Conservation (phyloP, 495 filamentous ascomycete genomes). For the Aspergillus bertholletiae region DNA sequence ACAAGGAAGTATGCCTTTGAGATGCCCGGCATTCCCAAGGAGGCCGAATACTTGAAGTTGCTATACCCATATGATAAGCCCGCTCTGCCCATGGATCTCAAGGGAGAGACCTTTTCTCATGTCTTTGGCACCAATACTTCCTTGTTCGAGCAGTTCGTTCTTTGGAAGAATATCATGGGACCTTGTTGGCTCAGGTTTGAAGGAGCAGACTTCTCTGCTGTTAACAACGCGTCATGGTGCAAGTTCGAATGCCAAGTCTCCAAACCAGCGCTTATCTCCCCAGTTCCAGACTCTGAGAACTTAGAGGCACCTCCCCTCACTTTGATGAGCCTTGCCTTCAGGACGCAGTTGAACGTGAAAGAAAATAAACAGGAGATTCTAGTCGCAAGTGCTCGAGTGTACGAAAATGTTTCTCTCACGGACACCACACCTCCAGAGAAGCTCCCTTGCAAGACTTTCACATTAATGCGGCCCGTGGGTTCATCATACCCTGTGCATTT, state of each 20-base stretch:
- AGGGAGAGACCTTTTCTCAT: constrained; percentile 88
- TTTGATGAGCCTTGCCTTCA: constrained; percentile 87
- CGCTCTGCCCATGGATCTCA: constrained; percentile 63
- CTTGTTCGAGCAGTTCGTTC: constrained; percentile 94
- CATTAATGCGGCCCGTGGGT: constrained; percentile 78
- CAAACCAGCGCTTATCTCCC: constrained; percentile 68
- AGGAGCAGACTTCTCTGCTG: constrained; percentile 71
- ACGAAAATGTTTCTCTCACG: constrained; percentile 81
- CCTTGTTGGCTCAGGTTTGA: constrained; percentile 94
- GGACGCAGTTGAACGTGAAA: constrained; percentile 83
- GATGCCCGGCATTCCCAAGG: constrained; percentile 78
- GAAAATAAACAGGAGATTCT: constrained; percentile 97
- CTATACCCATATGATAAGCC: constrained; percentile 86
- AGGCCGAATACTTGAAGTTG: constrained; percentile 87
- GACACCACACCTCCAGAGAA: constrained; percentile 87
- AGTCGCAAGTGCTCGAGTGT: constrained; percentile 83
- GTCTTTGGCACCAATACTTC: constrained; percentile 94
- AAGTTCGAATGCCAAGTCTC: constrained; percentile 84
- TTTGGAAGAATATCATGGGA: constrained; percentile 98
- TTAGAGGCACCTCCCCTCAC: constrained; percentile 82
- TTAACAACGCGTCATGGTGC: constrained; percentile 96
- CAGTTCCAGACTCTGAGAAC: constrained; percentile 70
- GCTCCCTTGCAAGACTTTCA: constrained; percentile 86
- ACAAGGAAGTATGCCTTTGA: constrained; percentile 95
- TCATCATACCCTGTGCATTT: constrained; percentile 80